These are phyloP conservation scores for Tolypocladium tundrense DNA, from an alignment of 2,329 filamentous ascomycete genomes.

Conservation along the genomic window DNA sequence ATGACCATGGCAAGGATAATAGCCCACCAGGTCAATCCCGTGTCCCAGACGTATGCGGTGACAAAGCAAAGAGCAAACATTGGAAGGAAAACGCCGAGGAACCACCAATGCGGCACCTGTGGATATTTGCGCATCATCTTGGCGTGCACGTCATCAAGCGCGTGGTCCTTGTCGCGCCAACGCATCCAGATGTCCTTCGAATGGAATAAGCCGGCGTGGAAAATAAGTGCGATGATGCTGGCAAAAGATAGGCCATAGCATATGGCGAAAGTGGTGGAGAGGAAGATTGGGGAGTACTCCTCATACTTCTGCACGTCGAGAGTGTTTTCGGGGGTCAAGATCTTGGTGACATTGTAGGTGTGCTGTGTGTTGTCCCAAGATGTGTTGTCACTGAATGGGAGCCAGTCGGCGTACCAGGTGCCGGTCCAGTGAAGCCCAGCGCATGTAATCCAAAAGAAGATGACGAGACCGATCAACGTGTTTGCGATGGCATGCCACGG, in stretches of 20 bases:
- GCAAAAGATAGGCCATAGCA: conserved; percentile 31
- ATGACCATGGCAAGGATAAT: conserved; percentile 16
- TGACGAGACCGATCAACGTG: conserved; percentile 30
- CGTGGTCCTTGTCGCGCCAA: conserved; percentile 32
- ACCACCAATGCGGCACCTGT: conserved; percentile 31
- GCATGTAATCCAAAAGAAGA: conserved; percentile 31
- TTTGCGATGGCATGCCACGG: conserved; percentile 34
- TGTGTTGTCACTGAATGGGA: conserved; percentile 43
- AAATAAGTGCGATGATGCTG: conserved; percentile 33
- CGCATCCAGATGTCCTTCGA: conserved; percentile 33
- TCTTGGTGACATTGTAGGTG: conserved; percentile 38
- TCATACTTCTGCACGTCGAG: conserved; percentile 40
- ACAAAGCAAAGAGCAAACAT: conserved; percentile 22
- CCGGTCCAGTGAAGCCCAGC: conserved; percentile 37
- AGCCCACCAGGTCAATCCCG: conserved; percentile 18
- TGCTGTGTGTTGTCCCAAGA: conserved; percentile 46
- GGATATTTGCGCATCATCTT: conserved; percentile 21
- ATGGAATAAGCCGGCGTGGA: conserved; percentile 25
- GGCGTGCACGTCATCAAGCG: conserved; percentile 26
- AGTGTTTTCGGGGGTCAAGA: conserved; percentile 34
- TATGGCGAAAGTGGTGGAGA: conserved; percentile 34
- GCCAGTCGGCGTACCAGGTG: conserved; percentile 35
- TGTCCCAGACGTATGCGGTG: conserved; percentile 12
- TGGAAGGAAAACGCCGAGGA: conserved; percentile 18
- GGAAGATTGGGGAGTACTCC: conserved; percentile 42